A percentile compares a stretch with the other conserved stretches of the same genome.
phyloP scores from a whole-genome alignment of 768 basidiomycete genomes.

The Symmetrospora coprosmae region DNA sequence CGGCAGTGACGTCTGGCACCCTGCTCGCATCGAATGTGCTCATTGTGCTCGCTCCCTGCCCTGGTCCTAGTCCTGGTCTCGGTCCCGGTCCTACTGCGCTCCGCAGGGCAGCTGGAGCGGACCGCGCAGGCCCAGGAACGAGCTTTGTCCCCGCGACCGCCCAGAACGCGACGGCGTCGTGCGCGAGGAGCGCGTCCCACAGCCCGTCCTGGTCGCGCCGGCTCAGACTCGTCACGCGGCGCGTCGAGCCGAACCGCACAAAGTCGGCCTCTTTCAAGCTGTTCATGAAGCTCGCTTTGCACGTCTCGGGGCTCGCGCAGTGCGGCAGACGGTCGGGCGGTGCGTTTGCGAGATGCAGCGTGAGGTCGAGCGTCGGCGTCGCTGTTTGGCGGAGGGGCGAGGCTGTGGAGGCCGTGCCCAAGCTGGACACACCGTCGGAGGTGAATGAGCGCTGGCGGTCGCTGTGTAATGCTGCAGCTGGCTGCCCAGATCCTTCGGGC shows the following conservation, averaged over 20 bases:
- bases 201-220: conserved; percentile 88
- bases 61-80: background rate
- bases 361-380: conserved; percentile 57
- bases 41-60: conserved; percentile 44
- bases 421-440: no score
- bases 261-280: conserved; percentile 95
- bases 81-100: conserved; percentile 8
- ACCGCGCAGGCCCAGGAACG: conserved; percentile 60
- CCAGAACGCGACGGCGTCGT: conserved; percentile 93
- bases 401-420: no score
- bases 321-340: conserved; percentile 73
- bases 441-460: no score
- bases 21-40: conserved; percentile 42
- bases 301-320: conserved; percentile 64
- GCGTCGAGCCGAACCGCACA: conserved; percentile 88
- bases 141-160: conserved; percentile 85
- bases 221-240: conserved; percentile 75
- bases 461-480: no score
- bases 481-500: no score
- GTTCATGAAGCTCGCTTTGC: conserved; percentile 88
- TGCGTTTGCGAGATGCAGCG: conserved; percentile 73
- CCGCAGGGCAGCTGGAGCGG: conserved; percentile 49
- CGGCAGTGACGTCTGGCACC: conserved; percentile 63
- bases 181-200: conserved; percentile 72
- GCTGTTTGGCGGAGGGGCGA: no score